Conservation (phyloP, 345 rosid genomes). For the Nasturtium officinale region DNA sequence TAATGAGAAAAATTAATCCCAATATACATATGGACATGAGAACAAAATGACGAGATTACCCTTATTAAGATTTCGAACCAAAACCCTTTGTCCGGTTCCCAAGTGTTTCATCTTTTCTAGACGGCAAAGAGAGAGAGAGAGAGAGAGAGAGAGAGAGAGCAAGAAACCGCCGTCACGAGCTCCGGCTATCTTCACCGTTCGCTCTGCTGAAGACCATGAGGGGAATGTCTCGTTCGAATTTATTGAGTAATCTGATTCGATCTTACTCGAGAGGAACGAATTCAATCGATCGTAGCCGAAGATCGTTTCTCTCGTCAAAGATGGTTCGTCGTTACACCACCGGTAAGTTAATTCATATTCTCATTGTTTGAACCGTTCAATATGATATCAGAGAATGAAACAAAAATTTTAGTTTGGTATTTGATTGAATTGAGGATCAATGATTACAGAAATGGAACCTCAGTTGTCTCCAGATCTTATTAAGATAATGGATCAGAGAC, state of each 20-base stretch:
- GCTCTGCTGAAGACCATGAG: constrained; percentile 35
- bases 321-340: constrained; percentile 50
- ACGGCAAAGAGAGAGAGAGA: constrained; percentile 13
- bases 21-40: not conserved
- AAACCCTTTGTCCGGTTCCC: not conserved
- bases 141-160: too few species aligned
- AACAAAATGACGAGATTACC: not conserved
- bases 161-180: constrained; percentile 35
- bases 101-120: not conserved
- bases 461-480: constrained; percentile 68
- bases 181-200: not conserved
- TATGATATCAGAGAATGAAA: not conserved
- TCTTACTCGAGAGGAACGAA: constrained; percentile 35
- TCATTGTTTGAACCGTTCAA: not conserved
- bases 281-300: not conserved
- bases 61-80: constrained; percentile 7
- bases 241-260: constrained; percentile 39
- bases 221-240: constrained; percentile 19
- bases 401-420: not conserved
- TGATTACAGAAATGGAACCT: constrained; percentile 54
- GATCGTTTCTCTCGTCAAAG: constrained; percentile 37
- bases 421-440: constrained; percentile 8
- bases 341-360: constrained; percentile 33
- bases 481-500: constrained; percentile 77
- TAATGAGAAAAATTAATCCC: not conserved